A percentile compares a stretch with the other conserved stretches of the same genome.
Conservation (phyloP, 225 moss, liverwort and hornwort genomes). For the Pseudoscleropodium purum region DNA sequence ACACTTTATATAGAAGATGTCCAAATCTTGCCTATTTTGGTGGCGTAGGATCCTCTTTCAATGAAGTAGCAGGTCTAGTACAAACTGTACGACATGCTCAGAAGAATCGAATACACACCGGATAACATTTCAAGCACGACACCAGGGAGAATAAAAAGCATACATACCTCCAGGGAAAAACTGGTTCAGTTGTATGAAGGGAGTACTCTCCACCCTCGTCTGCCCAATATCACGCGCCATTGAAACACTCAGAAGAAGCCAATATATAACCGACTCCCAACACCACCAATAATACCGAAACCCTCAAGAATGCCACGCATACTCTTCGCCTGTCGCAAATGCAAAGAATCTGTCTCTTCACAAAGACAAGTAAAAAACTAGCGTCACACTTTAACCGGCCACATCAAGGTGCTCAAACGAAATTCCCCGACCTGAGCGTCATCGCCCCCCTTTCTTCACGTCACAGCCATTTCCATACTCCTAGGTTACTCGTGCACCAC, state of each 20-base stretch:
- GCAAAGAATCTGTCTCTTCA: background rate
- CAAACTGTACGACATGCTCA: background rate
- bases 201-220: constrained; percentile 18
- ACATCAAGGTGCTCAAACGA: background rate
- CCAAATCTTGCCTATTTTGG: too few species aligned
- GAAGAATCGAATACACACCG: background rate
- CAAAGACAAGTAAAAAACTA: too few species aligned
- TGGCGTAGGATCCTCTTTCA: background rate
- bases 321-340: background rate
- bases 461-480: background rate
- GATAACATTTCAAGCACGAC: background rate
- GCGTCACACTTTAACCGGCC: background rate
- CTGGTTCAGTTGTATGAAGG: constrained; percentile 49
- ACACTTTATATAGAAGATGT: background rate
- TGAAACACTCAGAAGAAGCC: background rate
- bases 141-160: background rate
- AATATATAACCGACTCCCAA: background rate
- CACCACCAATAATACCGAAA: background rate
- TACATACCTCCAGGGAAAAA: constrained; percentile 66
- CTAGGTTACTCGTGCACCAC: background rate
- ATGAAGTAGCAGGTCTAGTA: too few species aligned
- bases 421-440: background rate
- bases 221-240: constrained; percentile 43
- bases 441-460: background rate
- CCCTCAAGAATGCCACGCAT: background rate